Percentiles rank a stretch among this genome's conserved stretches.
These are phyloP conservation scores for Vaucheria bursata DNA, from an alignment of 352 stramenopile species.

Conservation along the genomic window DNA sequence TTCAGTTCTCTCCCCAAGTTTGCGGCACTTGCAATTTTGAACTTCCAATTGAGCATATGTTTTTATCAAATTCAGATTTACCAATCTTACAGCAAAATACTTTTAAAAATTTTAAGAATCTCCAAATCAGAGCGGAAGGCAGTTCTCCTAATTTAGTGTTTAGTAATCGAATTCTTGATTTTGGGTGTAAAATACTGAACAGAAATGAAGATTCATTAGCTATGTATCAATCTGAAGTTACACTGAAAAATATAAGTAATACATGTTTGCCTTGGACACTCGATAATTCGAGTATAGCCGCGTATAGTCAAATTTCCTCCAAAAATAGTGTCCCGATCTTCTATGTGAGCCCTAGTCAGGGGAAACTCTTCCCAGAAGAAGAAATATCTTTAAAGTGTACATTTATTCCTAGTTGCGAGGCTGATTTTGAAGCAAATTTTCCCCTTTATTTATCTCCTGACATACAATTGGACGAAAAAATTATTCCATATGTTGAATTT, in stretches of 20 bases:
- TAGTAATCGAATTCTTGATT: neutral
- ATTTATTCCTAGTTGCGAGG: constrained; percentile 20
- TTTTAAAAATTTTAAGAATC: neutral
- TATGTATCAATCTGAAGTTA: neutral
- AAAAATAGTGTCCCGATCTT: too few species aligned
- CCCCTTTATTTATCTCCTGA: constrained; percentile 5
- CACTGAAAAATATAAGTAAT: neutral
- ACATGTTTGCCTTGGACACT: neutral
- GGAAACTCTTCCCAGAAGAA: constrained; percentile 30
- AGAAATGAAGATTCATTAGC: constrained; percentile 5
- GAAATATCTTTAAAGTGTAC: constrained; percentile 31
- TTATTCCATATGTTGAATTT: constrained; percentile 20
- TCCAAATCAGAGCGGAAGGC: neutral
- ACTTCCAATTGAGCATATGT: neutral
- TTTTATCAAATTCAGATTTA: neutral
- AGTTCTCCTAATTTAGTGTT: neutral
- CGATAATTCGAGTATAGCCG: constrained; percentile 12
- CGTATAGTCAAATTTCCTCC: too few species aligned
- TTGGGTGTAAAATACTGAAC: neutral
- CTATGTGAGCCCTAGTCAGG: constrained; percentile 36
- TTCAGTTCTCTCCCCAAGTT: neutral
- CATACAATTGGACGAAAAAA: neutral
- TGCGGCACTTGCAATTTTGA: neutral
- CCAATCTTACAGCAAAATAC: neutral
- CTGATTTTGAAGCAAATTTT: neutral